Base-by-base conservation (phyloP, 345 rosid species). In the Nasturtium officinale region DNA sequence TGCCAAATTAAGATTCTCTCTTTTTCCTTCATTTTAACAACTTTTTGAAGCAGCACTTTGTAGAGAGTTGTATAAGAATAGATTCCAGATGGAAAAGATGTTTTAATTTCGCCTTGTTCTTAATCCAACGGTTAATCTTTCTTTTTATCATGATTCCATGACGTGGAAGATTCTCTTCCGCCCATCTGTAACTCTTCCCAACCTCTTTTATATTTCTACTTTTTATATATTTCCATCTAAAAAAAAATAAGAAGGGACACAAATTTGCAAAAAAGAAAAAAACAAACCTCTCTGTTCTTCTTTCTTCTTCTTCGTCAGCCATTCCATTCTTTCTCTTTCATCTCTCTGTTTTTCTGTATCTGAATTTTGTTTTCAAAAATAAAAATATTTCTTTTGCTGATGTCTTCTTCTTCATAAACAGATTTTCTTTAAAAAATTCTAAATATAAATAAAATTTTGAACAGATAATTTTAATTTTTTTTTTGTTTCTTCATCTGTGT, bases 31-130 rank as follows among this genome's bases (percentile, higher is more conserved):
- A 38, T 12, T 33, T 33, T 16, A 20, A 55, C n/a, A 8, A 15
- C 35, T 21, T 65, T 64, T 37, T 67, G 48, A 71, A 64, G 15
- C n/a, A 69, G 43, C 54, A 61, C 59, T 32, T 25, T 45, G 50
- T 58, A 71, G 68, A 66, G 76, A 66, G 73, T 60, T 71, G 74
- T 72, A 68, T 72, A 59, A 78, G 81, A 72, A 72, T 71, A 77
- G 74, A 72, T 77, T 72, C 81, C 52, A 66, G 40, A 60, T 60
- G 58, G 69, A 47, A 76, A 52, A 67, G 54, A 50, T 58, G 53
- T 57, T 48, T 37, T 18, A 16, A 16, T 25, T 26, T 54, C 9
- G 25, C 8, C 48, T 70, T 33, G 3, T 71, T 18, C 40, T 6
- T 46, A 54, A 72, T 78, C 73, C 8, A 78, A 72, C 65, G 74